Percentiles rank a stretch among this genome's conserved stretches.
Conservation (phyloP, 2,329 filamentous ascomycete species). For the Colletotrichum liaoningense region DNA sequence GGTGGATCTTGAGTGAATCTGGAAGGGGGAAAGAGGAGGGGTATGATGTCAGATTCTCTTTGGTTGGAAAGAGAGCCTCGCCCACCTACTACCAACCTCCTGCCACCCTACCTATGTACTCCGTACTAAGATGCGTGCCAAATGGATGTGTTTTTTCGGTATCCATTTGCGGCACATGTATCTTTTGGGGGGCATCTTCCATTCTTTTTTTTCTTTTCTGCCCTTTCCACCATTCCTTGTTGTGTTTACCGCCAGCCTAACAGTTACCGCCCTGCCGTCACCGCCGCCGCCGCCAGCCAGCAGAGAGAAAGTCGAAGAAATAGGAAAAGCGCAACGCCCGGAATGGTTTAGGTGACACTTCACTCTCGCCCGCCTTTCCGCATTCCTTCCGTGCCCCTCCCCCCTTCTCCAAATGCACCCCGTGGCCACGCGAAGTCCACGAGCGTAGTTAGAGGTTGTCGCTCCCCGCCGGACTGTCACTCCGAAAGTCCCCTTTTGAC, state of each 20-base stretch:
- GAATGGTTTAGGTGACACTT: neutral
- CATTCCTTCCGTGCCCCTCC: neutral
- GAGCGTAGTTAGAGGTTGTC: neutral
- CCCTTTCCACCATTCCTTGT: too few relatives aligned
- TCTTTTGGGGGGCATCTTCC: neutral
- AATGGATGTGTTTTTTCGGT: neutral
- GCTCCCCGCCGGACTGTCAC: neutral
- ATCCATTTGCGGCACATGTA: too few relatives aligned
- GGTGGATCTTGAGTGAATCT: neutral
- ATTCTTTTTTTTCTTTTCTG: neutral
- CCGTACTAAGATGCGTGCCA: too few relatives aligned
- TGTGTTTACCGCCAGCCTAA: too few relatives aligned
- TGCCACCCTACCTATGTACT: too few relatives aligned
- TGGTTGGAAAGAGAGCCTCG: constrained; percentile 1
- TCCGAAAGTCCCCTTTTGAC: neutral
- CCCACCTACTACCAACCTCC: neutral
- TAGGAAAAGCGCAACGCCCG: neutral
- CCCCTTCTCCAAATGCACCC: constrained; percentile 3
- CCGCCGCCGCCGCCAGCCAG: neutral
- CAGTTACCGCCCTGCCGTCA: neutral
- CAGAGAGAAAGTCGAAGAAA: neutral
- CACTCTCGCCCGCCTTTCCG: neutral
- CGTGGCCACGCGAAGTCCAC: constrained; percentile 3
- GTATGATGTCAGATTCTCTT: constrained; percentile 12
- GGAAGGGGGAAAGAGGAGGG: neutral